Base-by-base conservation (phyloP, 2,329 filamentous ascomycete species). In the Botrytis aclada region DNA sequence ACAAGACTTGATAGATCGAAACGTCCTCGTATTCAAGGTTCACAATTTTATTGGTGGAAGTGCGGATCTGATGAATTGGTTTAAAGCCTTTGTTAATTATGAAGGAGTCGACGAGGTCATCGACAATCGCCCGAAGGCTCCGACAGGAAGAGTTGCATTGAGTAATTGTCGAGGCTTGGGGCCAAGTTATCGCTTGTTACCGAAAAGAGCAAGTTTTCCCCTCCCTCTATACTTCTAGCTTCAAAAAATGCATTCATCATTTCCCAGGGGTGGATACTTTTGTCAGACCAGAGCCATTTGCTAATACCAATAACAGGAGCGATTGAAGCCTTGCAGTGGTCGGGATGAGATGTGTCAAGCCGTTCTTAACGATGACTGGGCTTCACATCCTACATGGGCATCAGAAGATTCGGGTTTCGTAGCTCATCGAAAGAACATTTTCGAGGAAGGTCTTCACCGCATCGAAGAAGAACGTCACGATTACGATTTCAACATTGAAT, bases 381-480 rank as follows among this genome's bases (percentile, higher is more conserved):
- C 96, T 2, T 98, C 95, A 39, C 96, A 99, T 83, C 96, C 96
- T 5, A 99, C 96, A 0, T 99, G 96, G 96, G 96, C 95, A 1
- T 98, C 95, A 1, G 96, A 99, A 82, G 96, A 99, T 80, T 97
- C 93, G 62, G 96, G 96, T 0, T 99, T 99, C 78, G 95, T 99
- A 74, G 96, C 96, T 20, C 96, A 99, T 83, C 90, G 95, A 75
- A 99, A 99, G 87, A 99, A 99, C 78, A 89, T 92, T 71, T 97
- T 92, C 76, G 96, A 99, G 82, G 96, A 99, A 82, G 93, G 93
- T 45, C 88, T 99, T 14, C 96, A 99, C 81, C 88, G 96, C 32
- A 98, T 99, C 74, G 96, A 99, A 82, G 96, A 99, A 82, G 96
- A 99, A 82, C 92, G 96, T 7, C 96, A 99, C 80, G 96, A 99